phyloP scores from a whole-genome alignment of 2,329 filamentous ascomycete species.

The Hypoxylon rubiginosum region DNA sequence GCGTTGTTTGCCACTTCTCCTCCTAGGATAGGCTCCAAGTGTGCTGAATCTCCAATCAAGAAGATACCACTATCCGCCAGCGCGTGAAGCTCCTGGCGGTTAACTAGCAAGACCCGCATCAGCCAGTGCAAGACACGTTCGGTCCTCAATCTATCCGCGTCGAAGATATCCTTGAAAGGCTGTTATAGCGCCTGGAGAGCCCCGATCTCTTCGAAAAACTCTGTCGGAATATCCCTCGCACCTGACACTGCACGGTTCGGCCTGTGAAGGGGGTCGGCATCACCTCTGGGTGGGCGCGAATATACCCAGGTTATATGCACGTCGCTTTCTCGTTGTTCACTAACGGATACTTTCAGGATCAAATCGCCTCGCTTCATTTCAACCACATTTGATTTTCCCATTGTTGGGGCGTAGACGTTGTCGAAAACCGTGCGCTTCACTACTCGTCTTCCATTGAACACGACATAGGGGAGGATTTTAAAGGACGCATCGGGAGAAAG shows the following conservation, averaged over 20 bases:
- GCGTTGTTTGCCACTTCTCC: conserved; percentile 5
- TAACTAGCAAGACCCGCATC: conserved; percentile 14
- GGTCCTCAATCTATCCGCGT: conserved; percentile 10
- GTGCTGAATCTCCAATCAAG: conserved; percentile 3
- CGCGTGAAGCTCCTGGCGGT: not conserved
- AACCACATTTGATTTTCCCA: not conserved
- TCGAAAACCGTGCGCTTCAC: conserved; percentile 4
- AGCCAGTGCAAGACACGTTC: conserved; percentile 16
- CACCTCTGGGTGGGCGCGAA: conserved; percentile 9
- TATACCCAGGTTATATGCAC: conserved; percentile 10
- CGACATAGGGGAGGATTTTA: conserved; percentile 16
- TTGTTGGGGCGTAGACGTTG: conserved; percentile 1
- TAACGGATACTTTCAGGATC: conserved; percentile 9
- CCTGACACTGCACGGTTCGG: conserved; percentile 4
- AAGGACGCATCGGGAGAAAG: not conserved
- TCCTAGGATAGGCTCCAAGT: conserved; percentile 7
- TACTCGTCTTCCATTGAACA: conserved; percentile 11
- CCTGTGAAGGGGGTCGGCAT: conserved; percentile 11
- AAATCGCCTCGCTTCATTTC: conserved; percentile 6
- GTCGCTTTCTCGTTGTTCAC: not conserved
- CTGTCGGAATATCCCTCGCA: conserved; percentile 6
- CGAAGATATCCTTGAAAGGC: conserved; percentile 10
- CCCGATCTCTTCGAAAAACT: conserved; percentile 17
- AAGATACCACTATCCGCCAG: conserved; percentile 4
- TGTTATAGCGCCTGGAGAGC: not conserved